Conservation (phyloP, 176 grass and related monocot genomes). For the Phragmites australis region DNA sequence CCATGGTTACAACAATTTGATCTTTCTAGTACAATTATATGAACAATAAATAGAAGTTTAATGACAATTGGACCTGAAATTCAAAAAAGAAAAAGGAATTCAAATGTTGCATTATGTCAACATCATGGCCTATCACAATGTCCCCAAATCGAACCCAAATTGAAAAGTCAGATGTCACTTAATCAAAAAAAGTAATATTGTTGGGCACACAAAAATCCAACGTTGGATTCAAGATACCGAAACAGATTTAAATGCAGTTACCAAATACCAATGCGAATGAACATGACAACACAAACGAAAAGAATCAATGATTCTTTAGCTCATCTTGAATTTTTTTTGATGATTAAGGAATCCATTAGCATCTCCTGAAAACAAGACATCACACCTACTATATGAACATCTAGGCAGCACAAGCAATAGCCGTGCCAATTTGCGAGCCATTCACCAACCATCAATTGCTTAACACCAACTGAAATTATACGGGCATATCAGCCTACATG, state of each 20-base stretch:
- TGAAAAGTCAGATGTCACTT: neutral
- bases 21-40: too few species aligned
- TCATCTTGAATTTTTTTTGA: neutral
- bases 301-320: neutral
- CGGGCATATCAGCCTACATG: too few species aligned
- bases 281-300: neutral
- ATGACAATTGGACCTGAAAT: too few species aligned
- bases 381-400: neutral
- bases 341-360: neutral
- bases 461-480: too few species aligned
- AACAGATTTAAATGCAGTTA: neutral
- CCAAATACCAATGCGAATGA: slow-evolving; percentile 3
- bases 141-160: neutral
- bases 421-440: neutral
- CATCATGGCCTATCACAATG: neutral
- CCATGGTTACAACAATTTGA: too few species aligned
- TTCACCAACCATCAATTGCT: neutral
- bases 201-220: neutral
- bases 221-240: neutral
- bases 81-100: too few species aligned
- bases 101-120: too few species aligned
- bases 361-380: too few species aligned
- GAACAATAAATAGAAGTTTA: too few species aligned
- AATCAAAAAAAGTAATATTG: neutral
- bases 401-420: neutral